Evolutionary conservation across 331 rosid species (phyloP).

Genomic region (Rosa hybrid): DNA sequence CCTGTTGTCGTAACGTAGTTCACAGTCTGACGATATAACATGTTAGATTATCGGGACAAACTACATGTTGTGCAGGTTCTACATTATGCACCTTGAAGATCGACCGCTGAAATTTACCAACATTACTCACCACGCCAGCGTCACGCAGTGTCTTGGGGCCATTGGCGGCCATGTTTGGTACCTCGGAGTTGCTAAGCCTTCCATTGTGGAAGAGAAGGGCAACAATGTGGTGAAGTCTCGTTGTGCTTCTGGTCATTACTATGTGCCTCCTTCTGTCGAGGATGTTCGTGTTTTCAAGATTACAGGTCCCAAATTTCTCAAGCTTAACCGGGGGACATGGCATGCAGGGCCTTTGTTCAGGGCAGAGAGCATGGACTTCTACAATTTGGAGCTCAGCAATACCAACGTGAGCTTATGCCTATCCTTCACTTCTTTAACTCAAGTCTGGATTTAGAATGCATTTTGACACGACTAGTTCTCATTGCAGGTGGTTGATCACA

Average conservation of each 20-base stretch:
- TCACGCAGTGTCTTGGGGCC: constrained; percentile 92
- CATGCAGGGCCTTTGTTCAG: constrained; percentile 90
- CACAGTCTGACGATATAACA: no score
- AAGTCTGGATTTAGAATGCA: background rate
- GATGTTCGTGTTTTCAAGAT: constrained; percentile 66
- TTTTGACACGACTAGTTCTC: background rate
- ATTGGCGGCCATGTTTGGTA: constrained; percentile 76
- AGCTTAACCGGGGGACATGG: constrained; percentile 88
- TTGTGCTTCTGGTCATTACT: constrained; percentile 50
- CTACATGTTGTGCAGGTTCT: constrained; percentile 44
- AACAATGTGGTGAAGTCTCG: constrained; percentile 40
- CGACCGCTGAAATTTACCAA: constrained; percentile 49
- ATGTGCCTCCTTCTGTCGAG: constrained; percentile 61
- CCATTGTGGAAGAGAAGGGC: constrained; percentile 43
- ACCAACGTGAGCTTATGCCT: constrained; percentile 64
- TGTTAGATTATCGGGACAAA: background rate
- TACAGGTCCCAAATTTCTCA: constrained; percentile 68
- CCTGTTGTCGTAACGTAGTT: background rate
- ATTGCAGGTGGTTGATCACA: constrained; percentile 70
- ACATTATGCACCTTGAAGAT: constrained; percentile 64
- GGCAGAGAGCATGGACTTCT: constrained; percentile 55
- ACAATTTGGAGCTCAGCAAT: constrained; percentile 71
- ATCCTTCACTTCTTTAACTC: background rate
- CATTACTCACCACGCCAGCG: constrained; percentile 83
- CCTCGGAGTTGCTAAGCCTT: constrained; percentile 81